These are phyloP conservation scores for Ophiostoma sp. DNA, from an alignment of 2,329 filamentous ascomycete species.

Conservation along the genomic window DNA sequence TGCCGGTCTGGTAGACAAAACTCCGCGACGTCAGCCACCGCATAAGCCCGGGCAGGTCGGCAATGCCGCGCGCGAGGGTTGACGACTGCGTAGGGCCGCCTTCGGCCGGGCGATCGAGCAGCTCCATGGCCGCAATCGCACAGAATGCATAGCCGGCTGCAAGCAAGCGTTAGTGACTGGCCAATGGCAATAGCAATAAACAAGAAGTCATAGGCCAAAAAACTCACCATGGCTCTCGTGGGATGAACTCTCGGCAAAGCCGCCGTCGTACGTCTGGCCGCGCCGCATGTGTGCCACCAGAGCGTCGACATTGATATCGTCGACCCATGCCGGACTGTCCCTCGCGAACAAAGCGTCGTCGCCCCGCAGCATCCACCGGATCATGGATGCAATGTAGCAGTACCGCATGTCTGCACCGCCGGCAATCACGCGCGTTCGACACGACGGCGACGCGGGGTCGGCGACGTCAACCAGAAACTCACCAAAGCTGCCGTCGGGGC, in stretches of 20 bases:
- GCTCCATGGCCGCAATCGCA: constrained; percentile 68
- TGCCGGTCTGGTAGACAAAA: constrained; percentile 50
- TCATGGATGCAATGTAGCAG: constrained; percentile 75
- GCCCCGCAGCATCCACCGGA: constrained; percentile 76
- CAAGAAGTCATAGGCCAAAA: not conserved
- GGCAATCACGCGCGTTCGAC: constrained; percentile 47
- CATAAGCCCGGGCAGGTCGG: constrained; percentile 35
- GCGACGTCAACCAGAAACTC: constrained; percentile 60
- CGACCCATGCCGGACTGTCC: constrained; percentile 46
- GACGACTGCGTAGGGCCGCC: constrained; percentile 29
- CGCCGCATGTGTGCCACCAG: constrained; percentile 64
- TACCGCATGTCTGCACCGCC: constrained; percentile 83
- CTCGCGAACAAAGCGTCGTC: constrained; percentile 39
- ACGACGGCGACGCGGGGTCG: not conserved
- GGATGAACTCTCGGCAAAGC: constrained; percentile 69
- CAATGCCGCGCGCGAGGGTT: constrained; percentile 37
- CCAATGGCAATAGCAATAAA: not conserved
- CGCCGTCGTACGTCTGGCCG: constrained; percentile 71
- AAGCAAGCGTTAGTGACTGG: not conserved
- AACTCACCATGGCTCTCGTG: constrained; percentile 75
- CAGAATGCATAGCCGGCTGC: constrained; percentile 87
- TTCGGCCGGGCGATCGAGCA: constrained; percentile 60
- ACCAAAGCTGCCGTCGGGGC: constrained; percentile 83
- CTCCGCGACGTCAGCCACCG: constrained; percentile 56
- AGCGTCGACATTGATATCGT: constrained; percentile 68